Evolutionary conservation across 2,329 filamentous ascomycete species (phyloP).

Genomic region (Cephalotrichum gorgonifer): DNA sequence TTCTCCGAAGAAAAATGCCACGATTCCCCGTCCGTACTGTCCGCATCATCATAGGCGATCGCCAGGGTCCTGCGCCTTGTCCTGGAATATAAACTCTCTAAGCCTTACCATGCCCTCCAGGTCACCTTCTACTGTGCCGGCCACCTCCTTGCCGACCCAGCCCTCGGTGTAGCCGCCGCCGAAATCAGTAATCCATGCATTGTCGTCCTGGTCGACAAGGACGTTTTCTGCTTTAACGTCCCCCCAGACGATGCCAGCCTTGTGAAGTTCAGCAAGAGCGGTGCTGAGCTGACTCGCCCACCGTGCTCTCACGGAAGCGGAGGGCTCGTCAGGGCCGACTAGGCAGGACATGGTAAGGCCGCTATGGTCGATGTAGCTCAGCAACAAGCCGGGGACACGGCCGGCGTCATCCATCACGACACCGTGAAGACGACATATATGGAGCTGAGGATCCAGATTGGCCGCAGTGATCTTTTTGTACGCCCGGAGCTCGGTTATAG

Average conservation of each 20-base stretch:
- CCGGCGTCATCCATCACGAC: conserved; percentile 10
- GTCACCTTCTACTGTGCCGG: conserved; percentile 11
- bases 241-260: conserved; percentile 17
- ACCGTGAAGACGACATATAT: conserved; percentile 12
- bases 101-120: too few species aligned
- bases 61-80: too few species aligned
- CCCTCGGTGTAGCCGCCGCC: conserved; percentile 16
- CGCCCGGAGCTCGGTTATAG: conserved; percentile 8
- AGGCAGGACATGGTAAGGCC: not conserved
- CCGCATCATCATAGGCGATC: too few species aligned
- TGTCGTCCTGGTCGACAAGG: conserved; percentile 16
- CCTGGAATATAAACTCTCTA: too few species aligned
- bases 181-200: conserved; percentile 20
- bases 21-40: not conserved
- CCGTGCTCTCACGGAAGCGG: conserved; percentile 5
- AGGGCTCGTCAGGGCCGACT: not conserved
- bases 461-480: conserved; percentile 9
- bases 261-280: conserved; percentile 10
- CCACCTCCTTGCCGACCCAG: conserved; percentile 14
- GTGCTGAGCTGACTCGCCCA: conserved; percentile 11
- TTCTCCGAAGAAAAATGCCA: too few species aligned
- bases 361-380: conserved; percentile 7
- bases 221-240: conserved; percentile 20
- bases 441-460: conserved; percentile 6
- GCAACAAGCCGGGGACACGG: conserved; percentile 9